Percentiles rank a stretch among this genome's conserved stretches.
Conservation (phyloP, 208 protist species). For the Zelonia costaricensis region DNA sequence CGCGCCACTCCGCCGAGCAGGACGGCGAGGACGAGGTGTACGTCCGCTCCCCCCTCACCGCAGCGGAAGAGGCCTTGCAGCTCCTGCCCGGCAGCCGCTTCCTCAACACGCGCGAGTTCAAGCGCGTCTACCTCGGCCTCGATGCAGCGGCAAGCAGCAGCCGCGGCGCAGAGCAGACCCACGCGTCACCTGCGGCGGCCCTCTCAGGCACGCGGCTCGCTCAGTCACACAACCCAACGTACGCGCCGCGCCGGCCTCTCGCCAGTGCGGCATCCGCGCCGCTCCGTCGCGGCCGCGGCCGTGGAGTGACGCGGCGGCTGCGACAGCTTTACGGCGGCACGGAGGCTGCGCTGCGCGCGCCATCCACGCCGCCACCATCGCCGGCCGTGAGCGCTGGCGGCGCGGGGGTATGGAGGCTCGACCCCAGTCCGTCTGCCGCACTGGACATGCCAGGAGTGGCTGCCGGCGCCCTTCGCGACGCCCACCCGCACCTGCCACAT, state of each 20-base stretch:
- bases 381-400: too few species aligned
- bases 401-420: too few species aligned
- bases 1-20: neutral
- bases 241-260: neutral
- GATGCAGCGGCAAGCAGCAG: too few species aligned
- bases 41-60: constrained; percentile 24
- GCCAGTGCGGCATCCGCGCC: neutral
- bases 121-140: constrained; percentile 40
- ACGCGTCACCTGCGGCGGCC: neutral
- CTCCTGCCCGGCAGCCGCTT: constrained; percentile 29
- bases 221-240: neutral
- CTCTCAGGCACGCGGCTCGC: neutral
- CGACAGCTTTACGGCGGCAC: constrained; percentile 1
- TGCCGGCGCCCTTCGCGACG: too few species aligned
- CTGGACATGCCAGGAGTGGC: neutral
- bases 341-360: too few species aligned
- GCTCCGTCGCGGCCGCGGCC: neutral
- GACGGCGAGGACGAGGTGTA: constrained; percentile 10
- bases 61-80: constrained; percentile 7
- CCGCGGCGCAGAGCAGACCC: too few species aligned
- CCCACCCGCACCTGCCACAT: neutral
- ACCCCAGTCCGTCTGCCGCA: neutral
- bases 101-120: constrained; percentile 48
- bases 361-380: neutral
- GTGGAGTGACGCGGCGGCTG: neutral